phyloP scores from a whole-genome alignment of 2,329 filamentous ascomycete species.

The Xylariomycetidae sp. region DNA sequence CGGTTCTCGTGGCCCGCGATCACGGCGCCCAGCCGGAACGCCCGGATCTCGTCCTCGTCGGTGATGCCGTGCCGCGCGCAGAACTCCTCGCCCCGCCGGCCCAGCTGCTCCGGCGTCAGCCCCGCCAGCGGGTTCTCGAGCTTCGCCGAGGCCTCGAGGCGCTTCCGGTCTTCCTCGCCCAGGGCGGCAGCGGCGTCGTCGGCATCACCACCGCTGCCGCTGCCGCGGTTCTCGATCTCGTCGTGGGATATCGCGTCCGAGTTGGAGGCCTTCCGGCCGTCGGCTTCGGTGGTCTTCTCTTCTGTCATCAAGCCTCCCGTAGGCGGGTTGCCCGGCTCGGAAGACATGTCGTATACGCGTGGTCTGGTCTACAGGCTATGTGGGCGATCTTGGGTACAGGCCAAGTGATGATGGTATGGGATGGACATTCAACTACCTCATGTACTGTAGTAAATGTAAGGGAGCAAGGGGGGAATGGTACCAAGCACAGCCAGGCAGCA shows the following conservation, averaged over 20 bases:
- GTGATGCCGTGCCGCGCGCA: constrained; percentile 50
- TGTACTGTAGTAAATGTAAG: too few species aligned
- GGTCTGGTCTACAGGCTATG: too few species aligned
- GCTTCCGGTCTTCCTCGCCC: constrained; percentile 23
- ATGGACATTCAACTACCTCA: too few species aligned
- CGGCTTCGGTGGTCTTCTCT: constrained; percentile 9
- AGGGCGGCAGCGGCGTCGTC: too few species aligned
- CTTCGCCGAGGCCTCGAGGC: constrained; percentile 31
- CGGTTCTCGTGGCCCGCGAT: constrained; percentile 49
- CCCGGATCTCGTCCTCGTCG: constrained; percentile 50
- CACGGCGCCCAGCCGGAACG: constrained; percentile 56
- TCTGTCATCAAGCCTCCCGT: constrained; percentile 7
- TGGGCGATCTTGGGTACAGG: too few species aligned
- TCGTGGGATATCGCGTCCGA: constrained; percentile 21
- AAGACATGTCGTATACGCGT: too few species aligned
- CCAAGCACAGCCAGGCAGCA: too few species aligned
- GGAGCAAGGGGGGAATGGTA: too few species aligned
- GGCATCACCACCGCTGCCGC: constrained; percentile 10
- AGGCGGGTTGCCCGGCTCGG: constrained; percentile 8
- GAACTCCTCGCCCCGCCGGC: constrained; percentile 53
- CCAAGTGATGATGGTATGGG: too few species aligned
- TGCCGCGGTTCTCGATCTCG: constrained; percentile 21
- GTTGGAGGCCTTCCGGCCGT: constrained; percentile 22
- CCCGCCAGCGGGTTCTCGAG: constrained; percentile 38
- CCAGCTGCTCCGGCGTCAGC: constrained; percentile 40